A percentile compares a stretch with the other conserved stretches of the same genome.
phyloP scores from a whole-genome alignment of 306 rosid genomes.

The Glycine latifolia region DNA sequence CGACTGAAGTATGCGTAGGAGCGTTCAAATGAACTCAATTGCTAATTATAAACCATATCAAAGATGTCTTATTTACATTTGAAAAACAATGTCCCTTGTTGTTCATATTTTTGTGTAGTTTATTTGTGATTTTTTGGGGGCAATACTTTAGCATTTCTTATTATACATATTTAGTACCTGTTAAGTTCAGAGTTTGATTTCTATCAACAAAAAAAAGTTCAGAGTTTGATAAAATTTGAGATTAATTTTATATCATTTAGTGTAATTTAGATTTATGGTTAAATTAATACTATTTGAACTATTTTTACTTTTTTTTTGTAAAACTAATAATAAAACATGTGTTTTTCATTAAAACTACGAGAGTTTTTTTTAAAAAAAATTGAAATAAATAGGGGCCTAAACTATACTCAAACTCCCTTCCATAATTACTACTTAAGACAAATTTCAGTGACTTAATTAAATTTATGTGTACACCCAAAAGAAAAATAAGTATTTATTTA shows the following conservation, averaged over 20 bases:
- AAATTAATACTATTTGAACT: neutral
- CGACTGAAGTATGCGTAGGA: neutral
- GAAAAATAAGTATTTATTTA: neutral
- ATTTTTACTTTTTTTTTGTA: neutral
- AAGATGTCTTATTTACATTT: neutral
- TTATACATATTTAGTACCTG: neutral
- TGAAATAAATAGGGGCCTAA: neutral
- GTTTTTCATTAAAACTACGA: neutral
- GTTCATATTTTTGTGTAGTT: neutral
- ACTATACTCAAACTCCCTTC: neutral
- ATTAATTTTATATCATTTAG: neutral
- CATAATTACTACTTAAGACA: neutral
- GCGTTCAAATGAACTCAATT: slow-evolving; percentile 1
- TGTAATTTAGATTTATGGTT: neutral
- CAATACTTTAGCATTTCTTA: neutral
- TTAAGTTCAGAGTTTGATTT: neutral
- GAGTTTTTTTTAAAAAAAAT: too few species aligned
- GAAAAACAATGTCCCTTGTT: neutral
- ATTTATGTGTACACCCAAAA: neutral
- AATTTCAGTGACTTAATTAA: neutral
- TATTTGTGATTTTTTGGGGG: neutral
- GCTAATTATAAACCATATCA: neutral
- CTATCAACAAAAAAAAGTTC: too few species aligned
- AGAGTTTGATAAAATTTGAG: neutral
- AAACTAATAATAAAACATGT: neutral